Evolutionary conservation across 2,329 filamentous ascomycete species (phyloP), one percentile per base, ranked within the genome.

Genomic region (Podosphaera xanthii): DNA sequence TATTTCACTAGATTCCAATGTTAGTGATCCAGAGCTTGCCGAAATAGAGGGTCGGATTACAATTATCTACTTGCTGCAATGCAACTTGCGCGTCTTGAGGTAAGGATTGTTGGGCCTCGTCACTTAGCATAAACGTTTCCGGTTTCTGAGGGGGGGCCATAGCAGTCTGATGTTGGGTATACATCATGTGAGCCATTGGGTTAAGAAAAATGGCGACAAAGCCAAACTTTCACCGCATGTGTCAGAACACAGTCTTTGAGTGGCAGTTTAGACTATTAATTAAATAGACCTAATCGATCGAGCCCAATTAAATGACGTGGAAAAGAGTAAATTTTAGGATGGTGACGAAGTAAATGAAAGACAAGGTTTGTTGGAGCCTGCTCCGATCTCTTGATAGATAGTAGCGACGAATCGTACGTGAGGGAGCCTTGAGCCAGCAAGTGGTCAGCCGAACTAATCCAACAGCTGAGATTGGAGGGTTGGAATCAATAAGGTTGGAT

Each of bases 51-150:
- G 3, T 22, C 34, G 33, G 79, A 89, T 74, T 78, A 95, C 90
- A 76, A 73, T 97, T 97, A 73, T 98, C 92, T 66, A 98, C 92
- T 74, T 98, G 92, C 73, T 97, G 91, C 65, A 98, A 78, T 62
- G 92, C 92, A 70, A 97, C 89, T 76, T 97, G 88, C 67, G 90
- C 90, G 77, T 97, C 92, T 66, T 94, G 88, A 59, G 92, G 92
- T 65, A 98, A 79, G 67, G 87, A 91, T 75, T 96, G 89, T 75
- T 97, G 91, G 62, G 92, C 91, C 75, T 97, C 91, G 69, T 86
- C 90, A 71, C 91, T 95, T 71, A 98, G 79, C 84, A 98, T 91
- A 71, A 98, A 98, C 48, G 92, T 97, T 78, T 98, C 92, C 66
- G 92, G 92, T 73, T 95, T 96, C 75, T 96, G 89, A 63, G 86